Conservation (phyloP, 1,284 basidiomycete species). For the Porodaedalea pini region DNA sequence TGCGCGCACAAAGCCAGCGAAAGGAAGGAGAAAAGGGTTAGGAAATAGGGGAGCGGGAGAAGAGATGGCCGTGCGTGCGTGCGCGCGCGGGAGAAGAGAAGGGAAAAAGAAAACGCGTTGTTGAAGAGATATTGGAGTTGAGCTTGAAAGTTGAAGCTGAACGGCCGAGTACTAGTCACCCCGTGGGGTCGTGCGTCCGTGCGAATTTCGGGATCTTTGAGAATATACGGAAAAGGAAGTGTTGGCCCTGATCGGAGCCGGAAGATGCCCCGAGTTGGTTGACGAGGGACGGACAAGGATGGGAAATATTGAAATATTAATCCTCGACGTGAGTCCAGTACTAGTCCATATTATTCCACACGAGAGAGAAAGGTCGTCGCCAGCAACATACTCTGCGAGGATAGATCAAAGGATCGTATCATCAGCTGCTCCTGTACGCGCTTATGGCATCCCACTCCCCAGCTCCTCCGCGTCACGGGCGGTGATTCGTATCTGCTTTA, state of each 20-base stretch:
- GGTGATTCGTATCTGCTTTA: too few species aligned
- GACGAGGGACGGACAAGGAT: background rate
- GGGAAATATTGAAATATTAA: background rate
- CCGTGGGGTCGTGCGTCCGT: background rate
- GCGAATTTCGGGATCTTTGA: background rate
- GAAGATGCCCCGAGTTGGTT: too few species aligned
- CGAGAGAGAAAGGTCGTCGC: too few species aligned
- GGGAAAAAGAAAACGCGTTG: background rate
- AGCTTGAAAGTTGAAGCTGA: too few species aligned
- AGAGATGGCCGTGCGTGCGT: background rate
- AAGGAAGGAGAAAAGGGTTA: background rate
- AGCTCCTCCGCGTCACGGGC: background rate
- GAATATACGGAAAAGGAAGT: background rate
- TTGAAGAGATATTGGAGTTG: background rate
- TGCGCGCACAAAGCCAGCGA: background rate
- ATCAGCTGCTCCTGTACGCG: background rate
- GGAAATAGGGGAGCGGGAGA: background rate
- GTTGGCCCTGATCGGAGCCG: slow-evolving; percentile 2
- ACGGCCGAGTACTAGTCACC: background rate
- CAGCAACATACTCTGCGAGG: too few species aligned
- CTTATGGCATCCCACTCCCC: slow-evolving; percentile 5
- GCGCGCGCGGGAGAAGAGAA: slow-evolving; percentile 4
- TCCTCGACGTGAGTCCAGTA: background rate
- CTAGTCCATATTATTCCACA: too few species aligned
- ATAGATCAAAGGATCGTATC: too few species aligned